Evolutionary conservation across 2,329 filamentous ascomycete genomes (phyloP).

Genomic region (Thielaviopsis populi): DNA sequence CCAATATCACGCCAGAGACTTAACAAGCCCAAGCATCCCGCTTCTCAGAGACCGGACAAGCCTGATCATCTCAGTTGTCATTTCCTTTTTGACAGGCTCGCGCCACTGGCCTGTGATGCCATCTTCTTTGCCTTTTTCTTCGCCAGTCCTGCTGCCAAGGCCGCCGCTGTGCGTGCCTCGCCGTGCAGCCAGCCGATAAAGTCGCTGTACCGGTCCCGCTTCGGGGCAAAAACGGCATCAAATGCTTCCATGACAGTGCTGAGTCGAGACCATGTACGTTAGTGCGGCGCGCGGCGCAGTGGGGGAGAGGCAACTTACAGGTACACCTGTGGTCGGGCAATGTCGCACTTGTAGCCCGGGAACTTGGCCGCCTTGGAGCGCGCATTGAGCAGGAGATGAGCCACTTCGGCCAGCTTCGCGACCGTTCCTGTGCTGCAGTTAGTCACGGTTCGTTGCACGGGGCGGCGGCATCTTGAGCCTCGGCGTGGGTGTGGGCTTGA

Average conservation of each 20-base stretch:
- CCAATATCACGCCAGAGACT: background rate
- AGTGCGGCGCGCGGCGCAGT: background rate
- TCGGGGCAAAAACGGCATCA: constrained; percentile 46
- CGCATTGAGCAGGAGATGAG: constrained; percentile 48
- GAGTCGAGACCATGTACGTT: background rate
- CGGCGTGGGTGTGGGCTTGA: background rate
- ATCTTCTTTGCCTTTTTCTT: background rate
- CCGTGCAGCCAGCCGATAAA: constrained; percentile 54
- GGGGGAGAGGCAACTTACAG: constrained; percentile 10
- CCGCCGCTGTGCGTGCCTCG: constrained; percentile 26
- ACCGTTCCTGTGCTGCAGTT: constrained; percentile 42
- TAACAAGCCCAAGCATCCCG: background rate
- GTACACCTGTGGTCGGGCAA: constrained; percentile 12
- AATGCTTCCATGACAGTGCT: constrained; percentile 62
- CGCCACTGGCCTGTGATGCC: background rate
- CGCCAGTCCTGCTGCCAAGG: background rate
- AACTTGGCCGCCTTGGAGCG: constrained; percentile 31
- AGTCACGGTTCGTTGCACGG: constrained; percentile 34
- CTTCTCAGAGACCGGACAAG: too few relatives aligned
- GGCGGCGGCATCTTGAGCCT: background rate
- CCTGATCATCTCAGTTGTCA: too few relatives aligned
- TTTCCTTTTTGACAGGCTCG: too few relatives aligned
- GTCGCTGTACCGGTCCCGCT: constrained; percentile 52
- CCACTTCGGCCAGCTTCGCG: constrained; percentile 47
- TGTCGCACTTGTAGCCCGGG: constrained; percentile 40